These are phyloP conservation scores for Byssochlamys sp. DNA, from an alignment of 2,329 filamentous ascomycete species.

Conservation along the genomic window DNA sequence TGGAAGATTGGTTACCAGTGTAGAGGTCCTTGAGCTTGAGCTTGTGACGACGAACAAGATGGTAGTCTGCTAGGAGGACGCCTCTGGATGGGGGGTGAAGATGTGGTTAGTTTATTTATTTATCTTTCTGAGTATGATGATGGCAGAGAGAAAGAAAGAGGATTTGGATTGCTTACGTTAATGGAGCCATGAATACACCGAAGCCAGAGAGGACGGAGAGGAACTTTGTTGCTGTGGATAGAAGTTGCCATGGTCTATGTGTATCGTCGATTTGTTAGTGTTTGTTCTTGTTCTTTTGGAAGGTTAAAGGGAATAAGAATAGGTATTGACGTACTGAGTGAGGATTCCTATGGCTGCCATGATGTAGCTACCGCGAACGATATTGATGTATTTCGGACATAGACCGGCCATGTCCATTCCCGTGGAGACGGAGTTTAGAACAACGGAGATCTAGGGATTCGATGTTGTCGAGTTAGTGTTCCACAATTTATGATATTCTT, in stretches of 20 bases:
- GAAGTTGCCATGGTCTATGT: conserved; percentile 25
- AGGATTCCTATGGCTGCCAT: conserved; percentile 36
- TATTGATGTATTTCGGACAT: conserved; percentile 44
- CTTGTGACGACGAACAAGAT: conserved; percentile 17
- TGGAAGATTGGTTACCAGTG: conserved; percentile 18
- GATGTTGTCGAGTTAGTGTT: not conserved
- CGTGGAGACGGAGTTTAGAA: conserved; percentile 41
- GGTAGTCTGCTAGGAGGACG: conserved; percentile 38
- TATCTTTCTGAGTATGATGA: too few species aligned
- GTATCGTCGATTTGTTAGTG: not conserved
- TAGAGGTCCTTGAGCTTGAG: conserved; percentile 37
- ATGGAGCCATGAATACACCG: conserved; percentile 36
- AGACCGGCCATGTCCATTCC: conserved; percentile 49
- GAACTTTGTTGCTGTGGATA: conserved; percentile 27
- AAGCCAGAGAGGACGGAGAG: conserved; percentile 32
- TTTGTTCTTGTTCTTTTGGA: not conserved
- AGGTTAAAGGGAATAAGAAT: not conserved
- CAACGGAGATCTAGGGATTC: conserved; percentile 18
- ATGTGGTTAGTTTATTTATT: not conserved
- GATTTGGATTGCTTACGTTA: conserved; percentile 14
- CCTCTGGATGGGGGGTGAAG: conserved; percentile 13
- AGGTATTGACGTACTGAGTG: conserved; percentile 16
- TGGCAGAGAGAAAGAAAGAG: not conserved
- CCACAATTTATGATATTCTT: conserved; percentile 9
- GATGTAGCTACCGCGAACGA: conserved; percentile 43